Percentiles rank a stretch among this genome's conserved stretches.
Conservation (phyloP, 23 red algal species). For the Agarophyton chilense region DNA sequence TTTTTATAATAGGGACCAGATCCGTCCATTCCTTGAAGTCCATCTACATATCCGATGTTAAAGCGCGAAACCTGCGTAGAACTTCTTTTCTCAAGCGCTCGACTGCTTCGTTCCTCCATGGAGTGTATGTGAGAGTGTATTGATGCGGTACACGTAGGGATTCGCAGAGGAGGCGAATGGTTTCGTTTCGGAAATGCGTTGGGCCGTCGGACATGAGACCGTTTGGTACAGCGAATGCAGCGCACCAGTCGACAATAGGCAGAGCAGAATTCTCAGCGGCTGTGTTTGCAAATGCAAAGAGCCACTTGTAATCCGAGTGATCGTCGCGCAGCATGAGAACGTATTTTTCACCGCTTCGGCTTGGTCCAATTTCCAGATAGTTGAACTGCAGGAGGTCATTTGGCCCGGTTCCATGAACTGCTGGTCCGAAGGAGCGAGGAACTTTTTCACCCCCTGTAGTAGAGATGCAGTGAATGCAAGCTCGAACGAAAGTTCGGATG, state of each 20-base stretch:
- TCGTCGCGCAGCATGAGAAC: not conserved
- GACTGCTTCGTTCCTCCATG: not conserved
- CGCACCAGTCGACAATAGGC: not conserved
- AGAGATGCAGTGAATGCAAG: constrained; percentile 16
- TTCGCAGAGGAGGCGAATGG: not conserved
- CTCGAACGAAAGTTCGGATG: not conserved
- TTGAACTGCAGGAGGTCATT: constrained; percentile 1
- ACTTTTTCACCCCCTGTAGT: not conserved
- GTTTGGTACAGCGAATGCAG: not conserved
- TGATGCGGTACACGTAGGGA: not conserved
- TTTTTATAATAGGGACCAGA: not conserved
- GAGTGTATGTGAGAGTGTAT: not conserved
- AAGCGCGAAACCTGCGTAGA: not conserved
- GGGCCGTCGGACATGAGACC: constrained; percentile 10
- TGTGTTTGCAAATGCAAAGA: not conserved
- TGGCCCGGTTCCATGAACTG: not conserved
- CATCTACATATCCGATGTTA: not conserved
- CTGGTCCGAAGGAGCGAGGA: not conserved
- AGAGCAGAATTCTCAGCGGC: not conserved
- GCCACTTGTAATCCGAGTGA: constrained; percentile 6
- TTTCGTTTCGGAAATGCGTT: constrained; percentile 15
- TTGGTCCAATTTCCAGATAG: not conserved
- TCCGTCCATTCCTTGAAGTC: constrained; percentile 18
- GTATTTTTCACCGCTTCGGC: not conserved
- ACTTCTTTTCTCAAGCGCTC: constrained; percentile 16